A percentile compares a stretch with the other conserved stretches of the same genome.
Conservation (phyloP, 2,329 filamentous ascomycete species). For the Aaosphaeria pasadenensis region DNA sequence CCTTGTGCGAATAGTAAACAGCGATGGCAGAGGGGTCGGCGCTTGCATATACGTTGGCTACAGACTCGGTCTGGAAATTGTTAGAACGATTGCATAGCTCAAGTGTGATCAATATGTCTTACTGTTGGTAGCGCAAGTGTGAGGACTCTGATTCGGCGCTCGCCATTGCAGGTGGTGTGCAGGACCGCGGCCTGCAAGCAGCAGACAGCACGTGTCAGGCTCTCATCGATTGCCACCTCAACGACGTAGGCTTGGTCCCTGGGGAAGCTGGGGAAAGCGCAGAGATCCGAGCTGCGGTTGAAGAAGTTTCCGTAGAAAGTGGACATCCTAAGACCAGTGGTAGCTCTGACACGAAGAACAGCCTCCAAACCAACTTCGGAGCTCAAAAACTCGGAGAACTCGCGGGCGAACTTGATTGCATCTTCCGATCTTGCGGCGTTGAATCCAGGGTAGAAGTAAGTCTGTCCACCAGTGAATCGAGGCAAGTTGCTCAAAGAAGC, state of each 20-base stretch:
- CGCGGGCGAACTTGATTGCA: conserved; percentile 94
- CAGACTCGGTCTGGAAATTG: conserved; percentile 61
- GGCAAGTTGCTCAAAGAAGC: conserved; percentile 94
- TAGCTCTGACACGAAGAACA: conserved; percentile 90
- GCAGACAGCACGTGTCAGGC: conserved; percentile 22
- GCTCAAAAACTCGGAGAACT: conserved; percentile 96
- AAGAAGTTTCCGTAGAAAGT: conserved; percentile 99
- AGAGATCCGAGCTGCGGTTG: conserved; percentile 95
- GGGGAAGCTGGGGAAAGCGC: conserved; percentile 96
- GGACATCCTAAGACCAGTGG: conserved; percentile 91
- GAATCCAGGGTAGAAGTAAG: conserved; percentile 98
- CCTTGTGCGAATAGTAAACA: conserved; percentile 95
- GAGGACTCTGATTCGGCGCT: conserved; percentile 90
- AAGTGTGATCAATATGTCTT: neutral
- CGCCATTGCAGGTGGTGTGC: conserved; percentile 96
- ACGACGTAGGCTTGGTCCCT: conserved; percentile 97
- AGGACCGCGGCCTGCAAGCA: conserved; percentile 83
- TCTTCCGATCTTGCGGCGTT: conserved; percentile 91
- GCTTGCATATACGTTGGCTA: conserved; percentile 90
- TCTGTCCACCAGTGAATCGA: conserved; percentile 94
- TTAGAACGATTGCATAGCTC: neutral
- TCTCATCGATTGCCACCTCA: conserved; percentile 97
- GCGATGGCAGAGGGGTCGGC: conserved; percentile 93
- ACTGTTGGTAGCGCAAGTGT: conserved; percentile 83
- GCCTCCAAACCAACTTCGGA: conserved; percentile 95